Conservation (phyloP, 208 protist species). For the Perkinsela sp. region DNA sequence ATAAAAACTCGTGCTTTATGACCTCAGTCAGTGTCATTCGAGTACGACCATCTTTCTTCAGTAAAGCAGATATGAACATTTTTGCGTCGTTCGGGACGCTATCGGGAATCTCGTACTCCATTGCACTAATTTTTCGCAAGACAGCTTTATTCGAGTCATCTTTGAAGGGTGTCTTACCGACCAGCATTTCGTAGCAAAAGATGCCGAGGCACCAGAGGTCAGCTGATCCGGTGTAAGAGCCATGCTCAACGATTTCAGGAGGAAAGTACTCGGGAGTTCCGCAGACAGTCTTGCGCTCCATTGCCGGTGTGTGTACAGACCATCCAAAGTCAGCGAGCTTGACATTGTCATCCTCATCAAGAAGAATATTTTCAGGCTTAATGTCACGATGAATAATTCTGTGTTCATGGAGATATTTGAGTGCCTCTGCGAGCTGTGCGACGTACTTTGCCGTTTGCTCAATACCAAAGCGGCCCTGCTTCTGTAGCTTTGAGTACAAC, state of each 20-base stretch:
- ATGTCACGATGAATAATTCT: conserved; percentile 89
- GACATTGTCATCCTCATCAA: conserved; percentile 70
- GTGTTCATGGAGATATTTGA: conserved; percentile 82
- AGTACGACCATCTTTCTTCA: conserved; percentile 27
- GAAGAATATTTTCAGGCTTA: conserved; percentile 71
- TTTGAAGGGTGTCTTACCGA: conserved; percentile 76
- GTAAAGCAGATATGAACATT: conserved; percentile 44
- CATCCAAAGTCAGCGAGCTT: conserved; percentile 98
- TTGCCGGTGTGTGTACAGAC: conserved; percentile 81
- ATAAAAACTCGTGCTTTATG: conserved; percentile 40
- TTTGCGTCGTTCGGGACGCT: conserved; percentile 44
- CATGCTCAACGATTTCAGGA: conserved; percentile 84
- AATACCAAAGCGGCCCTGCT: conserved; percentile 48
- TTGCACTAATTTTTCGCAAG: conserved; percentile 35
- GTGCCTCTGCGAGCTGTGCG: conserved; percentile 63
- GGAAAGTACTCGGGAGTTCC: conserved; percentile 97
- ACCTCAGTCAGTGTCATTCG: conserved; percentile 44
- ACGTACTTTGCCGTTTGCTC: conserved; percentile 62
- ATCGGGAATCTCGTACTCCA: conserved; percentile 56
- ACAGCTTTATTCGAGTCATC: conserved; percentile 34
- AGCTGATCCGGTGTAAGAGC: conserved; percentile 50
- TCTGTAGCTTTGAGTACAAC: conserved; percentile 84
- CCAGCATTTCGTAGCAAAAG: conserved; percentile 83
- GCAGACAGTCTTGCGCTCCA: conserved; percentile 69
- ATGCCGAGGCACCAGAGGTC: conserved; percentile 89